Conservation (phyloP, 2,329 filamentous ascomycete species). For the Ambrosiella cleistominuta region DNA sequence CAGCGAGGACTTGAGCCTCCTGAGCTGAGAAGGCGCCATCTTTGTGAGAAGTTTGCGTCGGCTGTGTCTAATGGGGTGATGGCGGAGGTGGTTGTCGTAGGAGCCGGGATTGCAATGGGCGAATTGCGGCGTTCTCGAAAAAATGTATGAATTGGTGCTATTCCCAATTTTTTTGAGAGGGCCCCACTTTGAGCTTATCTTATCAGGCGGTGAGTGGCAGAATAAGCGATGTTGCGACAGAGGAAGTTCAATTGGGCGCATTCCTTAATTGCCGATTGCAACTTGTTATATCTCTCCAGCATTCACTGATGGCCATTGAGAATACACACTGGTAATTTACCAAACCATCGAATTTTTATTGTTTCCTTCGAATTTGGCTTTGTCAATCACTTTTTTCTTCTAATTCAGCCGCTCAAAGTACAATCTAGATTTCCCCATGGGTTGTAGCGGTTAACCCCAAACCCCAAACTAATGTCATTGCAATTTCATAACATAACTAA, state of each 20-base stretch:
- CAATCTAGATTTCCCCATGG: no score
- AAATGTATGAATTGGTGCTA: background rate
- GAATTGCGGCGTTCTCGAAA: background rate
- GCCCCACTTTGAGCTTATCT: constrained; percentile 15
- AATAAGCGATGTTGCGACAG: background rate
- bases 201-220: constrained; percentile 15
- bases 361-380: no score
- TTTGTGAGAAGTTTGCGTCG: constrained; percentile 15
- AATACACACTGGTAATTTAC: no score
- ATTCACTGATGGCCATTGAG: no score
- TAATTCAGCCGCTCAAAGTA: no score
- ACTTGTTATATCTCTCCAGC: no score
- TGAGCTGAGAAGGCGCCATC: constrained; percentile 94
- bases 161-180: constrained; percentile 16
- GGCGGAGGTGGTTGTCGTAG: background rate
- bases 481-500: background rate
- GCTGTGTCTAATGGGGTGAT: background rate
- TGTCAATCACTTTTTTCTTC: no score
- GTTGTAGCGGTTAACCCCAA: background rate
- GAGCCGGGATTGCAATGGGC: background rate
- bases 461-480: constrained; percentile 1
- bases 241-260: background rate
- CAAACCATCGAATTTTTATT: no score
- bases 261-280: background rate
- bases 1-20: constrained; percentile 82